A percentile compares a stretch with the other conserved stretches of the same genome.
Evolutionary conservation across 192 early-diverging fungal genomes (phyloP).

Genomic region (Backusella mclennaniae): DNA sequence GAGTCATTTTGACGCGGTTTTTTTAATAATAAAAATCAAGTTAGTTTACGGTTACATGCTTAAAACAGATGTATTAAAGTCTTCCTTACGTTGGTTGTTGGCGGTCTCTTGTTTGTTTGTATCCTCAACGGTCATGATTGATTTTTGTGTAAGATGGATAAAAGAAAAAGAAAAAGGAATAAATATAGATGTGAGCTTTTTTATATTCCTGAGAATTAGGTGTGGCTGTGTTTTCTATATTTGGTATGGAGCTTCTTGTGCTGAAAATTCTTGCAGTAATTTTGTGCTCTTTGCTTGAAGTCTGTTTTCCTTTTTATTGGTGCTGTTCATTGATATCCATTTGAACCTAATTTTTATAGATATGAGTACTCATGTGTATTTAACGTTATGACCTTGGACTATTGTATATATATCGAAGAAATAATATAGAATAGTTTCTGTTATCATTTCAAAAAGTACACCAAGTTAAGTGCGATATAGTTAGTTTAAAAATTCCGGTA

Average conservation of each 20-base stretch:
- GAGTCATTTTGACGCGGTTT: background rate
- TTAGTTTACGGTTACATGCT: background rate
- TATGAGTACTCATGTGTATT: no score
- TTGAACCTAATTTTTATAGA: background rate
- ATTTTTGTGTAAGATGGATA: background rate
- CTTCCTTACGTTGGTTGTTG: background rate
- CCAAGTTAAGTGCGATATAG: background rate
- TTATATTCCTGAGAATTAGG: background rate
- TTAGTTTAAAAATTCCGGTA: background rate
- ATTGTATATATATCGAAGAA: background rate
- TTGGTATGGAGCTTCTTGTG: background rate
- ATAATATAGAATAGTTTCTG: background rate
- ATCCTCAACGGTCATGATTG: background rate
- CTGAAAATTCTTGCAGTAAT: background rate
- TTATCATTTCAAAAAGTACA: background rate
- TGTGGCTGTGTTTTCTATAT: slow-evolving; percentile 7
- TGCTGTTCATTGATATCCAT: background rate
- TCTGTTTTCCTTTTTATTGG: background rate
- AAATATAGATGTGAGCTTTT: background rate
- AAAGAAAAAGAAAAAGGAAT: background rate
- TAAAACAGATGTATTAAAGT: background rate
- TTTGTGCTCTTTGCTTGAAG: background rate
- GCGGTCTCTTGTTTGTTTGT: background rate
- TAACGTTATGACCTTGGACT: background rate
- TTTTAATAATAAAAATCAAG: background rate